Evolutionary conservation across 257 asterid genomes (phyloP).

Genomic region (Solanum chiquidenum): DNA sequence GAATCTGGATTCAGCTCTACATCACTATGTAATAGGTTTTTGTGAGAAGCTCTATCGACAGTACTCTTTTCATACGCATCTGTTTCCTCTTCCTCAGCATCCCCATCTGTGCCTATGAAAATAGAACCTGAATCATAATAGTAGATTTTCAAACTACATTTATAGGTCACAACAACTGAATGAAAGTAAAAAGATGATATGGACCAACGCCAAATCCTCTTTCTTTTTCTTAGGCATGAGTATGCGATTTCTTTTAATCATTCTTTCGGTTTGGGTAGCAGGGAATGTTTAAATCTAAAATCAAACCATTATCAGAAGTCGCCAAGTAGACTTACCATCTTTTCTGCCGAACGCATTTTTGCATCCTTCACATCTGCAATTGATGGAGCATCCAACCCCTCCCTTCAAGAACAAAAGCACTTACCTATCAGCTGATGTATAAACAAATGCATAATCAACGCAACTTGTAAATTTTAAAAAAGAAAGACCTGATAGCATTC

Average conservation of each 20-base stretch:
- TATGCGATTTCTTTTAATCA: neutral
- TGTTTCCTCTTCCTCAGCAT: slow-evolving; percentile 56
- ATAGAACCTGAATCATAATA: slow-evolving; percentile 21
- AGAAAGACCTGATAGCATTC: slow-evolving; percentile 93
- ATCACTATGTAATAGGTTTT: slow-evolving; percentile 23
- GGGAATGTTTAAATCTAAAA: neutral
- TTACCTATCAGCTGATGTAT: slow-evolving; percentile 17
- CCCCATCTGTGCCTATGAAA: slow-evolving; percentile 44
- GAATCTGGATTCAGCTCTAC: slow-evolving; percentile 40
- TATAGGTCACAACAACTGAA: neutral
- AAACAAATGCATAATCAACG: neutral
- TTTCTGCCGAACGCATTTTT: slow-evolving; percentile 84
- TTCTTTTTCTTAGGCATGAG: neutral
- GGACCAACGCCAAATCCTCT: neutral
- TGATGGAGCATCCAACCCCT: slow-evolving; percentile 91
- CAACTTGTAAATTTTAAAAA: neutral
- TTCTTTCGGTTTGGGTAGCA: neutral
- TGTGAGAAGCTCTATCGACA: slow-evolving; percentile 24
- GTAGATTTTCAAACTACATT: neutral
- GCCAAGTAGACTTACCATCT: slow-evolving; percentile 46
- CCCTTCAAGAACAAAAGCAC: slow-evolving; percentile 34
- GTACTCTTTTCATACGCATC: slow-evolving; percentile 26
- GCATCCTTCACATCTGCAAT: slow-evolving; percentile 96
- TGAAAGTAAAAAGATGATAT: neutral
- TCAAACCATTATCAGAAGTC: neutral